Percentiles rank a stretch among this genome's conserved stretches.
These are phyloP conservation scores for Monilinia fructicola DNA, from an alignment of 2,329 filamentous ascomycete species.

Conservation along the genomic window DNA sequence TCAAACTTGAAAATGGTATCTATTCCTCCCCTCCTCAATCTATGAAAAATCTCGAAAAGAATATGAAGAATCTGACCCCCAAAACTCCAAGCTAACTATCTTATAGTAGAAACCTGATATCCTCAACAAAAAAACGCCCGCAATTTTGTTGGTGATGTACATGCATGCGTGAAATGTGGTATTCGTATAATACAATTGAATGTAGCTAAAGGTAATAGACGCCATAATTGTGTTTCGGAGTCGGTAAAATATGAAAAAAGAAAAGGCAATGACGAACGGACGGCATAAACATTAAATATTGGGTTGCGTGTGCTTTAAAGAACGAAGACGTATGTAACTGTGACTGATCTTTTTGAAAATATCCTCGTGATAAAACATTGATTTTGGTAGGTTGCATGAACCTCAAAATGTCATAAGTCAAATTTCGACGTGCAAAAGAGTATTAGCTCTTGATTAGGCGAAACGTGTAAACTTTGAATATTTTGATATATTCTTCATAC, in stretches of 20 bases:
- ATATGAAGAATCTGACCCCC: neutral
- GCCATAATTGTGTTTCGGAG: neutral
- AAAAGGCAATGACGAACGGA: neutral
- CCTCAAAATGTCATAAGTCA: neutral
- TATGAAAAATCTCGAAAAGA: neutral
- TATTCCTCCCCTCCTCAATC: neutral
- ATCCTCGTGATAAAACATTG: neutral
- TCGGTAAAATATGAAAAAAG: neutral
- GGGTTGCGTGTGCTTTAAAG: slow-evolving; percentile 2
- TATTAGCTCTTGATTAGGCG: neutral
- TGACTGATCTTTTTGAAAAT: neutral
- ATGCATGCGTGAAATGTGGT: slow-evolving; percentile 8
- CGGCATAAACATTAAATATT: slow-evolving; percentile 16
- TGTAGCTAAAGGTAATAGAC: neutral
- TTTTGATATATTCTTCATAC: neutral
- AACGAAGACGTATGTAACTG: neutral
- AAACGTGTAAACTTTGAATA: neutral
- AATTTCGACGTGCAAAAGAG: neutral
- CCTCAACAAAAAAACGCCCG: neutral
- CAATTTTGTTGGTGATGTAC: slow-evolving; percentile 6
- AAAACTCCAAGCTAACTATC: neutral
- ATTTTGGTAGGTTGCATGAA: neutral
- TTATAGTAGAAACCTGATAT: neutral
- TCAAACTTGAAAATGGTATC: neutral
- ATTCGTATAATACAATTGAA: slow-evolving; percentile 6